Evolutionary conservation across 2,329 filamentous ascomycete genomes (phyloP).

Genomic region (Fusarium ramigenum): DNA sequence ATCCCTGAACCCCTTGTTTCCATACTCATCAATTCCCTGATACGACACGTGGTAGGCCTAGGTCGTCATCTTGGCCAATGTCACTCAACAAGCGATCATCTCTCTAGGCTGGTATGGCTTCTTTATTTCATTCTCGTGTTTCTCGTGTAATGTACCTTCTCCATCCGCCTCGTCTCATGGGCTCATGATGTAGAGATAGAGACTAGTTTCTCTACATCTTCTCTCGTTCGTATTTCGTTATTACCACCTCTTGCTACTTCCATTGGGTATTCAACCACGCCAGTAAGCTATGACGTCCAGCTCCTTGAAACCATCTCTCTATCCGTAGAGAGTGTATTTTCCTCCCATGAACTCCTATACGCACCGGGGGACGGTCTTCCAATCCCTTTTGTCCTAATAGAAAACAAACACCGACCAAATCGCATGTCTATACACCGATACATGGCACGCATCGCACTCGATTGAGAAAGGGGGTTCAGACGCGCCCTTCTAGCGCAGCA

Average conservation of each 20-base stretch:
- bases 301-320: slow-evolving; percentile 16
- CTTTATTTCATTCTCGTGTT: slow-evolving; percentile 37
- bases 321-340: slow-evolving; percentile 6
- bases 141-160: slow-evolving; percentile 21
- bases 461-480: slow-evolving; percentile 2
- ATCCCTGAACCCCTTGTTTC: background rate
- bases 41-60: background rate
- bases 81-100: background rate
- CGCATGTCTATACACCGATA: slow-evolving; percentile 26
- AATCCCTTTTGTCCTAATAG: slow-evolving; percentile 16
- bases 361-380: slow-evolving; percentile 26
- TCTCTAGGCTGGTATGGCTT: background rate
- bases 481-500: slow-evolving; percentile 46
- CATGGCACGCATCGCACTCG: background rate
- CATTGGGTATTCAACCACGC: slow-evolving; percentile 33
- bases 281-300: slow-evolving; percentile 9
- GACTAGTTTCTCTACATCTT: slow-evolving; percentile 22
- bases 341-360: slow-evolving; percentile 36
- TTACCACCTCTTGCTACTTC: slow-evolving; percentile 26
- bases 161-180: background rate
- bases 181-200: slow-evolving; percentile 1
- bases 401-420: slow-evolving; percentile 21
- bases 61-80: background rate
- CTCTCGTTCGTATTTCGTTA: slow-evolving; percentile 17
- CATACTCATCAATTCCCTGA: background rate